Conservation (phyloP, 139 green algal species). For the Tetradesmus lagerheimii region DNA sequence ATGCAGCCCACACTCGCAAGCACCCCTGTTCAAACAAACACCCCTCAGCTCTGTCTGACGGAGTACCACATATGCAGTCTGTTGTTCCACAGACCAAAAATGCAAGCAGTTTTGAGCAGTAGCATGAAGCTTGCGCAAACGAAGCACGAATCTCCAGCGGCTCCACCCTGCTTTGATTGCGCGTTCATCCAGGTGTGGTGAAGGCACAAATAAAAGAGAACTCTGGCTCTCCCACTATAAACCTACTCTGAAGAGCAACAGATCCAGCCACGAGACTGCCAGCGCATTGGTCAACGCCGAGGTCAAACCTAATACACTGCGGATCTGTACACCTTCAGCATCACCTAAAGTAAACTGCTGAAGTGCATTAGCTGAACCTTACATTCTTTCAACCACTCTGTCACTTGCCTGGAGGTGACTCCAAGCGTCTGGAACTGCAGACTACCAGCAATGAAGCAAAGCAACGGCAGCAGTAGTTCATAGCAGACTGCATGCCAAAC, state of each 20-base stretch:
- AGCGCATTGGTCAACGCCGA: neutral
- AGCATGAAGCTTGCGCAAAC: neutral
- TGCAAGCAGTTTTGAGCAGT: neutral
- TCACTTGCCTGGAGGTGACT: too few relatives aligned
- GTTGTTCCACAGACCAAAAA: too few relatives aligned
- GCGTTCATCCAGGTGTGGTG: neutral
- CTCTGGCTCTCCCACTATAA: neutral
- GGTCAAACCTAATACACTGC: too few relatives aligned
- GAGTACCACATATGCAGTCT: neutral
- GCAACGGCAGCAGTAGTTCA: neutral
- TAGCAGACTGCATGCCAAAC: neutral
- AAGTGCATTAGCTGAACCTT: too few relatives aligned
- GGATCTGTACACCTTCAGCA: too few relatives aligned
- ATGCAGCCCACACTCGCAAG: neutral
- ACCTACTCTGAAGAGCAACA: neutral
- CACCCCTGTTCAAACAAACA: neutral
- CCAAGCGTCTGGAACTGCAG: too few relatives aligned
- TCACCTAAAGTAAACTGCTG: too few relatives aligned
- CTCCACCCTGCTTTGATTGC: neutral
- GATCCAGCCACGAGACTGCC: neutral
- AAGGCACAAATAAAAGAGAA: neutral
- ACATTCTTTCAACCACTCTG: too few relatives aligned
- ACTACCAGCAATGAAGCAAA: neutral
- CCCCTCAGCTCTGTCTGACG: neutral
- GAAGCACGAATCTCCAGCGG: neutral